Evolutionary conservation across 2,329 filamentous ascomycete species (phyloP), one percentile per base, ranked within the genome.

Genomic region (Plectosphaerella plurivora): DNA sequence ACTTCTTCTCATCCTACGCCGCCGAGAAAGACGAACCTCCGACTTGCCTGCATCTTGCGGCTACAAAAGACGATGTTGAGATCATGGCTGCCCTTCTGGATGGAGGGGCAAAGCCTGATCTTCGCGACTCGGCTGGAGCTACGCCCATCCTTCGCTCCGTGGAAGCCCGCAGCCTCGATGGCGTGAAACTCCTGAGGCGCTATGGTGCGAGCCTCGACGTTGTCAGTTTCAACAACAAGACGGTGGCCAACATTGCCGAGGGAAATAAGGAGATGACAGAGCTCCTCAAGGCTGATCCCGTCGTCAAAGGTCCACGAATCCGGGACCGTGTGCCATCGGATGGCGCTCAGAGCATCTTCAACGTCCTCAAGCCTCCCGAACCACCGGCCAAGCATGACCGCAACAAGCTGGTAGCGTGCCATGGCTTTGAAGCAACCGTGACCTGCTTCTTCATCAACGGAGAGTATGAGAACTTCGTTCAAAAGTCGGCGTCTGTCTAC

Each of bases 391-490:
- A 49, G 44, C 22, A 42, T 15, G 49, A 54, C 28, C 24, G 24
- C 15, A 9, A 51, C 33, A 51, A 47, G 42, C 25, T 49, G 16
- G 42, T 36, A 11, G 53, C 53, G 14, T 54, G 53, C 16, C 49
- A 49, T n/a, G 53, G 53, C 14, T 49, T 54, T n/a, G 50, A 54
- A 18, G 49, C 50, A 14, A 54, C 42, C 8, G 45, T 54, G 18
- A 44, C 51, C 9, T 46, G 51, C 16, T 54, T 54, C 15, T 54
- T 49, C 18, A 22, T 25, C 5, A 47, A 35, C 15, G 49, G 53
- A n/a, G 28, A 49, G 11, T 36, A 20, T 24, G 53, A 54, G 35
- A 18, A 54, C 16, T 35, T 35, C n/a, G 28, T 54, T 4, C 53
- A 45, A 15, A 50, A 51, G 35, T 51, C 45, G 7, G 49, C 45